Base-by-base conservation (phyloP, 2,329 filamentous ascomycete genomes). In the Exophiala sideris region DNA sequence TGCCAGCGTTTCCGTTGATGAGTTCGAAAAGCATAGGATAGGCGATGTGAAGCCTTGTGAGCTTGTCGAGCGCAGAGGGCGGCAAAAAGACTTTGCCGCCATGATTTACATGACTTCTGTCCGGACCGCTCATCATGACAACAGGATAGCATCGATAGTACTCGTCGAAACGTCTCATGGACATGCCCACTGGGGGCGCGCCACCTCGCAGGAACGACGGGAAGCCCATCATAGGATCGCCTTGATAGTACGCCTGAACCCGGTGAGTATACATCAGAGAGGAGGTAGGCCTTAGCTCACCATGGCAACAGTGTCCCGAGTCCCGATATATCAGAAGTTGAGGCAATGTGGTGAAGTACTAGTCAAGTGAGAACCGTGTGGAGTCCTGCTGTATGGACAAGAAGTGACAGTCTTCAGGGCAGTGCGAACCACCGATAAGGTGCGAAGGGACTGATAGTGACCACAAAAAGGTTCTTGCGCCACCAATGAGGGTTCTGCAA, bases 11-110 rank as follows among this genome's bases (percentile, higher is more conserved):
- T 20, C 91, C 91, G 68, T 97, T 99, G 65, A 89, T 88, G 62
- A 99, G 80, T 80, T 99, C 92, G 76, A 99, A 95, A 62, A 97
- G 82, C 78, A 99, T 89, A 6, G 94, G 94, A 77, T 96, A 99
- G 69, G 95, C 91, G 59, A 99, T 95, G 72, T 97, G 92, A 12
- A 99, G 78, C 67, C 91, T 84, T 12, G 94, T 96, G 64, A 99
- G 88, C 73, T 96, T 99, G 77, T 99, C 92, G 51, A 99, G 82
- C 5, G 94, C 92, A 34, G 91, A 96, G 0, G 94, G 88, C n/a
- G 94, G 94, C 60, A 99, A 85, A 69, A 99, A 89, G 65, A 99
- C 92, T 78, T 99, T 99, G 73, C 92, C 95, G 63, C 94, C 94
- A 69, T 94, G 91, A 77, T 97, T 97, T 58, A 95, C 85, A 63